Conservation (phyloP, 2,329 filamentous ascomycete species). For the Immersiporthe knoxdaviesiana region DNA sequence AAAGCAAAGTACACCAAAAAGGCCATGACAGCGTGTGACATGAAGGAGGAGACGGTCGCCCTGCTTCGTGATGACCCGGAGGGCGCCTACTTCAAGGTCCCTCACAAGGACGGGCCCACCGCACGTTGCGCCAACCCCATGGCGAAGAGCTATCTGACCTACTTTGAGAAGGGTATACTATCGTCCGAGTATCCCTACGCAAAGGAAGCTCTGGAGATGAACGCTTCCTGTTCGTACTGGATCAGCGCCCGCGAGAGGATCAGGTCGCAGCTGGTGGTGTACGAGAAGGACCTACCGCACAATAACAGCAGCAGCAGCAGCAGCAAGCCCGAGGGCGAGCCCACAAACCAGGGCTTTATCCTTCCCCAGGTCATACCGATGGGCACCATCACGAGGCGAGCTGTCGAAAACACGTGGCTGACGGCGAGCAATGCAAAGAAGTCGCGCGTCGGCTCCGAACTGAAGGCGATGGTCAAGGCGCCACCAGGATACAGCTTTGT, state of each 20-base stretch:
- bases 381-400: constrained; percentile 93
- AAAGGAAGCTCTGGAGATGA: constrained; percentile 97
- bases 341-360: constrained; percentile 72
- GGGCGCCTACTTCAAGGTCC: constrained; percentile 85
- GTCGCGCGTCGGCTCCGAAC: constrained; percentile 92
- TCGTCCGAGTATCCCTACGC: constrained; percentile 88
- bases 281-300: constrained; percentile 63
- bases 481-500: constrained; percentile 92
- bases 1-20: constrained; percentile 68
- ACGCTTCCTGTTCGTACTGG: constrained; percentile 98
- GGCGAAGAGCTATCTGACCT: constrained; percentile 86
- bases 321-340: constrained; percentile 30
- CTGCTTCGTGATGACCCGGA: constrained; percentile 61
- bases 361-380: constrained; percentile 95
- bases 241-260: constrained; percentile 94
- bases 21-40: constrained; percentile 74
- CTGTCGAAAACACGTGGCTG: constrained; percentile 97
- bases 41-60: constrained; percentile 73
- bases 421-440: constrained; percentile 96
- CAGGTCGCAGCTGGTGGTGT: constrained; percentile 93
- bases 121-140: constrained; percentile 85
- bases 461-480: constrained; percentile 95
- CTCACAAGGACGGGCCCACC: constrained; percentile 90
- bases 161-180: constrained; percentile 87
- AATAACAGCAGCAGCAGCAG: constrained; percentile 28